These are phyloP conservation scores for Solanum sejunctum DNA, from an alignment of 257 asterid genomes.

Conservation along the genomic window DNA sequence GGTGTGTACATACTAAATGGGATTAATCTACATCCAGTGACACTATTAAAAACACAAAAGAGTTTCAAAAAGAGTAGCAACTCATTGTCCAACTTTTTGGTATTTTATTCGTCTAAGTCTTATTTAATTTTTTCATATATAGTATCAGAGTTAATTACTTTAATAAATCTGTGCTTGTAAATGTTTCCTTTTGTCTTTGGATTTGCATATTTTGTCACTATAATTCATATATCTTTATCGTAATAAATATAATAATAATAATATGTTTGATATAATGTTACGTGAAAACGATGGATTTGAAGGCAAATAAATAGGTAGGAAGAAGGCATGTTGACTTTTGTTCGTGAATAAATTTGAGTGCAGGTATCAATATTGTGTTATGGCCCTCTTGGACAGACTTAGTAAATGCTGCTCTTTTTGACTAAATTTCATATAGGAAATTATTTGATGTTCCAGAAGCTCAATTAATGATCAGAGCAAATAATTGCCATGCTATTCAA, in stretches of 20 bases:
- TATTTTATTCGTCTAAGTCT: no score
- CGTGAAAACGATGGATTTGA: no score
- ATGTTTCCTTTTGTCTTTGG: background rate
- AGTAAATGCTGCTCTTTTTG: background rate
- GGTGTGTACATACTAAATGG: no score
- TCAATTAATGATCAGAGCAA: background rate
- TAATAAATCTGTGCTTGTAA: no score
- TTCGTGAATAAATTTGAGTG: background rate
- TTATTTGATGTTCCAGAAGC: background rate
- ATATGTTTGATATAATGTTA: no score
- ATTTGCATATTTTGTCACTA: background rate
- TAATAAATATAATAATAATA: background rate
- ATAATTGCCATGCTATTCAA: background rate
- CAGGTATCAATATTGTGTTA: background rate
- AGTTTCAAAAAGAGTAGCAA: no score
- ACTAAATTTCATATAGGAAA: background rate
- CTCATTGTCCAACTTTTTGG: no score
- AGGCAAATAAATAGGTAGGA: background rate
- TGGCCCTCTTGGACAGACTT: background rate
- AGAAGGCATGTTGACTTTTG: background rate
- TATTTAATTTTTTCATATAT: no score
- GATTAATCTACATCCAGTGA: no score
- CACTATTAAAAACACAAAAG: no score
- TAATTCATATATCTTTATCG: background rate
- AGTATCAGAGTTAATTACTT: no score